These are phyloP conservation scores for Nakazawaea peltata DNA, from an alignment of 805 yeast species.

Conservation along the genomic window DNA sequence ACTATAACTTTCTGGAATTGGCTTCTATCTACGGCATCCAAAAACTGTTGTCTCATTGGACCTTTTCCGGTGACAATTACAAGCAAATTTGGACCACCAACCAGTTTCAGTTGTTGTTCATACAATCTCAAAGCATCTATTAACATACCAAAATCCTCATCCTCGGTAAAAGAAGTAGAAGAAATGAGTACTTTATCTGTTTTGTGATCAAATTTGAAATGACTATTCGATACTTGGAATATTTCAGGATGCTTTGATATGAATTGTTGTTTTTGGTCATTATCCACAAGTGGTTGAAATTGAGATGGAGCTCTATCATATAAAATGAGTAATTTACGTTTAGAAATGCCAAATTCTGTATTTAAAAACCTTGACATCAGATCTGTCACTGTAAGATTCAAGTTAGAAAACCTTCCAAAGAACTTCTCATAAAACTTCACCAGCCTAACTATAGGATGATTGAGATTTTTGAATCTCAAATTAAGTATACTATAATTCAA, in stretches of 20 bases:
- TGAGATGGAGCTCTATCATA: conserved; percentile 79
- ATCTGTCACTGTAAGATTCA: conserved; percentile 74
- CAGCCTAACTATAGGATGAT: conserved; percentile 55
- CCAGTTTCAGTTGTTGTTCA: conserved; percentile 30
- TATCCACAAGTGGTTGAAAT: conserved; percentile 43
- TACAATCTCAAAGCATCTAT: conserved; percentile 60
- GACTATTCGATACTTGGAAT: conserved; percentile 16
- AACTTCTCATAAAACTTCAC: conserved; percentile 55
- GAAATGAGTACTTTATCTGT: conserved; percentile 64
- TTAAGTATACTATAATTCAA: conserved; percentile 78
- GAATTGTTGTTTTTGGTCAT: conserved; percentile 20
- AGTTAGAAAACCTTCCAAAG: conserved; percentile 57
- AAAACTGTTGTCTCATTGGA: conserved; percentile 56
- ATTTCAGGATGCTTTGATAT: conserved; percentile 26
- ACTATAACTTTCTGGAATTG: conserved; percentile 42
- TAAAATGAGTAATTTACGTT: conserved; percentile 49
- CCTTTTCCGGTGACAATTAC: conserved; percentile 97
- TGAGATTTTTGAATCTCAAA: conserved; percentile 43
- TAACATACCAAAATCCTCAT: conserved; percentile 74
- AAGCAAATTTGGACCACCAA: conserved; percentile 48
- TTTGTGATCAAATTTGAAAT: conserved; percentile 22
- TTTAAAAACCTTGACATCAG: conserved; percentile 59
- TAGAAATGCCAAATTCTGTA: conserved; percentile 43
- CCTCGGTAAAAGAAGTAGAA: conserved; percentile 93
- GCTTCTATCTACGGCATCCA: conserved; percentile 34